phyloP scores from a whole-genome alignment of 306 rosid genomes.

The Dryas octopetala region DNA sequence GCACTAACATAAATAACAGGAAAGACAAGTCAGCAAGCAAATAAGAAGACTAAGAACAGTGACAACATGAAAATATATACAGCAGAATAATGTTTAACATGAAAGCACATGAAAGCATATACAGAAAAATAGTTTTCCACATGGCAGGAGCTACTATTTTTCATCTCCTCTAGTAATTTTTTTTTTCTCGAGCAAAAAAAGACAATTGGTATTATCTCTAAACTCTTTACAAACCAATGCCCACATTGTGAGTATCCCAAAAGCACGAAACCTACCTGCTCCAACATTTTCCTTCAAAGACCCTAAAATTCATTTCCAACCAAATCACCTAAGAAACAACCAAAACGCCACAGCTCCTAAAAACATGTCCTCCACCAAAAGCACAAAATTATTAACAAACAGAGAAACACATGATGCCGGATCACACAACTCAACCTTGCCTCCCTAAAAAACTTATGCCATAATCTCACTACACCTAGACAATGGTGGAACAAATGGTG shows the following conservation, averaged over 20 bases:
- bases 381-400: neutral
- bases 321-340: neutral
- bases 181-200: neutral
- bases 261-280: neutral
- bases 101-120: neutral
- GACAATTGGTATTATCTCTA: neutral
- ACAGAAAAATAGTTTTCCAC: neutral
- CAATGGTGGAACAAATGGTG: neutral
- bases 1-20: slow-evolving; percentile 51
- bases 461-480: neutral
- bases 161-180: too few species aligned
- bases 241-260: neutral
- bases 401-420: neutral
- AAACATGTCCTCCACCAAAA: neutral
- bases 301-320: neutral
- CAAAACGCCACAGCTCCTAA: neutral
- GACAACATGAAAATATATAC: slow-evolving; percentile 15
- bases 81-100: neutral
- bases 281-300: neutral
- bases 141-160: neutral
- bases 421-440: neutral
- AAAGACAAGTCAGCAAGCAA: slow-evolving; percentile 34
- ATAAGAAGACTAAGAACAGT: neutral
- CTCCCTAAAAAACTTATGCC: neutral
- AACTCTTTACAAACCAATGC: slow-evolving; percentile 1